These are phyloP conservation scores for Combretum micranthum DNA, from an alignment of 345 rosid genomes.

Conservation along the genomic window DNA sequence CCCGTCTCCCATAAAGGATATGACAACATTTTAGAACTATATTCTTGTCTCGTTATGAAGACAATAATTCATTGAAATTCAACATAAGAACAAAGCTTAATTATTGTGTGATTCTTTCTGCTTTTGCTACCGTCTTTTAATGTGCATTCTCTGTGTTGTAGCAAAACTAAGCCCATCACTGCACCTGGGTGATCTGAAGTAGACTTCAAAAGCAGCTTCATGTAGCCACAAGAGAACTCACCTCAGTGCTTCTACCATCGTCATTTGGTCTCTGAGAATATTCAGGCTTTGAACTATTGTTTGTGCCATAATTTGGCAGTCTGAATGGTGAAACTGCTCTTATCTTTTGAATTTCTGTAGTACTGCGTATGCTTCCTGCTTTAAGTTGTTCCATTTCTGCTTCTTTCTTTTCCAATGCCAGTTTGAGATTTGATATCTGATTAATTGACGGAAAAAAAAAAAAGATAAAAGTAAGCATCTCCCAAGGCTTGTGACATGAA, in stretches of 20 bases:
- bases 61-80: too few relatives aligned
- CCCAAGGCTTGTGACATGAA: not conserved
- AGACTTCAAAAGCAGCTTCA: too few relatives aligned
- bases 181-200: too few relatives aligned
- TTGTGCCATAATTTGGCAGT: constrained; percentile 45
- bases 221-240: constrained; percentile 6
- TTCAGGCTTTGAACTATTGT: constrained; percentile 41
- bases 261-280: constrained; percentile 41
- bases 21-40: not conserved
- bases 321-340: constrained; percentile 90
- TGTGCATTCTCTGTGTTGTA: too few relatives aligned
- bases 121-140: too few relatives aligned
- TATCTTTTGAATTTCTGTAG: constrained; percentile 48
- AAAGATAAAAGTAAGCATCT: not conserved
- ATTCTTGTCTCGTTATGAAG: too few relatives aligned
- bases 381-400: constrained; percentile 69
- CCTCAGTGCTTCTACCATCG: constrained; percentile 50
- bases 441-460: constrained; percentile 2
- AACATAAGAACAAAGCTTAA: too few relatives aligned
- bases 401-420: constrained; percentile 77
- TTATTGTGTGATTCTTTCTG: too few relatives aligned
- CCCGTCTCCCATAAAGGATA: not conserved
- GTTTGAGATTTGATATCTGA: constrained; percentile 73
- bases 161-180: too few relatives aligned
- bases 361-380: constrained; percentile 28